phyloP scores from a whole-genome alignment of 2,329 filamentous ascomycete genomes.

The Ustilaginoidea virens region DNA sequence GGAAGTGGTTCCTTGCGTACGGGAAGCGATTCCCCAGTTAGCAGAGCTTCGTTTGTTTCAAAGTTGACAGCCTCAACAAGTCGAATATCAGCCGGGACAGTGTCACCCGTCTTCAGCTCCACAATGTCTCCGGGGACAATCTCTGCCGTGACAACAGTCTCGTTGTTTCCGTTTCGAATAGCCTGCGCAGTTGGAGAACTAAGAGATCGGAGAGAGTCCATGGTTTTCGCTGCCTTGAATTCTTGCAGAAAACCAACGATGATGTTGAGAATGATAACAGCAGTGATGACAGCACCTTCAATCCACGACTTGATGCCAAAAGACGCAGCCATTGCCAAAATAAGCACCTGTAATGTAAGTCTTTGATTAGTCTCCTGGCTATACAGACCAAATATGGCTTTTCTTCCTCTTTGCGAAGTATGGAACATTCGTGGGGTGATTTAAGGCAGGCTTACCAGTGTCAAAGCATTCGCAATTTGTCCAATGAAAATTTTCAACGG shows the following conservation, averaged over 20 bases:
- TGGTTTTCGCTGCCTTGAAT: slow-evolving; percentile 31
- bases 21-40: slow-evolving; percentile 49
- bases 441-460: slow-evolving; percentile 35
- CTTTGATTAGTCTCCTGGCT: too few species aligned
- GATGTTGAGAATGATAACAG: slow-evolving; percentile 42
- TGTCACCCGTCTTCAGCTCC: slow-evolving; percentile 38
- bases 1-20: slow-evolving; percentile 34
- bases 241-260: slow-evolving; percentile 33
- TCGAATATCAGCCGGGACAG: slow-evolving; percentile 44
- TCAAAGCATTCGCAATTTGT: slow-evolving; percentile 56
- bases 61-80: slow-evolving; percentile 46
- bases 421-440: too few species aligned
- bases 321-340: slow-evolving; percentile 40
- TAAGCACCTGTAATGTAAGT: slow-evolving; percentile 26
- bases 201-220: slow-evolving; percentile 29
- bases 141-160: slow-evolving; percentile 22
- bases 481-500: slow-evolving; percentile 47
- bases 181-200: slow-evolving; percentile 28
- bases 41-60: slow-evolving; percentile 49
- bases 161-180: slow-evolving; percentile 24
- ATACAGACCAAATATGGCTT: too few species aligned
- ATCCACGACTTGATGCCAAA: slow-evolving; percentile 44
- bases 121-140: slow-evolving; percentile 44
- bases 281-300: slow-evolving; percentile 42
- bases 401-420: neutral